phyloP scores from a whole-genome alignment of 345 rosid species.

The Pugionium cornutum region DNA sequence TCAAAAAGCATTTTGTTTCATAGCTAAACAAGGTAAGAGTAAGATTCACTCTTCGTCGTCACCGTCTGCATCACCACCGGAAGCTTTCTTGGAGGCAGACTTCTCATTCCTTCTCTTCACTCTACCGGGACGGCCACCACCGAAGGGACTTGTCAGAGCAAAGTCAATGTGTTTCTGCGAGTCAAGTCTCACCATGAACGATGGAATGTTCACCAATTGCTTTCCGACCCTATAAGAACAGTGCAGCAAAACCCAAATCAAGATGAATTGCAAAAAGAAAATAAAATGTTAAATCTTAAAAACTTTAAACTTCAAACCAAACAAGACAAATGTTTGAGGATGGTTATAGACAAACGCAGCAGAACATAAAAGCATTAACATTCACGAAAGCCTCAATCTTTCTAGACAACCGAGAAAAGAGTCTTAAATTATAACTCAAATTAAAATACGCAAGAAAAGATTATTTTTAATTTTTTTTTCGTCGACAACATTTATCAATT shows the following conservation, averaged over 20 bases:
- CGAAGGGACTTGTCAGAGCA: conserved; percentile 66
- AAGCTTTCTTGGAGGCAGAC: conserved; percentile 67
- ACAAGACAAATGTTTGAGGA: neutral
- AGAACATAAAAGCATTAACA: no score
- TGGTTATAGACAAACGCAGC: neutral
- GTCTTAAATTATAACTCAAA: no score
- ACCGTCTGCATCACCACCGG: conserved; percentile 70
- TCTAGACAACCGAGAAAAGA: no score
- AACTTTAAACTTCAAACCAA: no score
- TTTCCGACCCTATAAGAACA: conserved; percentile 56
- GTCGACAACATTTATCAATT: no score
- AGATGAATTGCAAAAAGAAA: neutral
- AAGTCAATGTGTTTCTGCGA: conserved; percentile 73
- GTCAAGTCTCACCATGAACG: conserved; percentile 71
- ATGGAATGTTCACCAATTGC: conserved; percentile 71
- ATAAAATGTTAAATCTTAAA: neutral
- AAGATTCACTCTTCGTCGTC: conserved; percentile 55
- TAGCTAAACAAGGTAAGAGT: conserved; percentile 3
- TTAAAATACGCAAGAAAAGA: no score
- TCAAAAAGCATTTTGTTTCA: conserved; percentile 20
- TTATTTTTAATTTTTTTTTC: no score
- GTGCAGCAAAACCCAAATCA: neutral
- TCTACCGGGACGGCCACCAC: conserved; percentile 71
- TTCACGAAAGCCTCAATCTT: no score
- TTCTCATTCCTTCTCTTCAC: conserved; percentile 68